Conservation (phyloP, 2,329 filamentous ascomycete genomes). For the Coleophoma crateriformis region DNA sequence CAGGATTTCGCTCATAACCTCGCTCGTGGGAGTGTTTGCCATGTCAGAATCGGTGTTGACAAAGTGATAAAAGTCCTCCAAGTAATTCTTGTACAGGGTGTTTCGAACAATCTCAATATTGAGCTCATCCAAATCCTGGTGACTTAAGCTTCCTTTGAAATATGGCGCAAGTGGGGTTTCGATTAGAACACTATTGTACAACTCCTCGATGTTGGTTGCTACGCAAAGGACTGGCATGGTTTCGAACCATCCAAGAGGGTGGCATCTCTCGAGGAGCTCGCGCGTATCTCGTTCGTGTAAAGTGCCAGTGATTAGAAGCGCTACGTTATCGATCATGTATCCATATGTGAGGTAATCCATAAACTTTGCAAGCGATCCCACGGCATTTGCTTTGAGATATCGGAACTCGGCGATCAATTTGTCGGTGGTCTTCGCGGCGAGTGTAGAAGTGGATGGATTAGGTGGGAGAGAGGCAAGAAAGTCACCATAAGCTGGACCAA, state of each 20-base stretch:
- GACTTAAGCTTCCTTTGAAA: conserved; percentile 94
- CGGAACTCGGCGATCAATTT: conserved; percentile 97
- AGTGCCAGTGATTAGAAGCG: conserved; percentile 94
- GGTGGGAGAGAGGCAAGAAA: conserved; percentile 90
- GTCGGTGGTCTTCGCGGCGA: conserved; percentile 93
- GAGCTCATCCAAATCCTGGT: conserved; percentile 95
- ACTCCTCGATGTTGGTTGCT: conserved; percentile 95
- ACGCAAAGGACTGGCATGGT: conserved; percentile 98
- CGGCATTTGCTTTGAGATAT: conserved; percentile 90
- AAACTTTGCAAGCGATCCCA: conserved; percentile 86
- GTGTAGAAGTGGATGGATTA: conserved; percentile 91
- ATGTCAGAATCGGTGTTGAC: conserved; percentile 87
- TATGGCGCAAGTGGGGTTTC: conserved; percentile 94
- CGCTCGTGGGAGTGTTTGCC: conserved; percentile 79
- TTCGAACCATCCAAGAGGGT: conserved; percentile 97
- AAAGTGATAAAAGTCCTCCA: conserved; percentile 95
- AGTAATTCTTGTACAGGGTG: conserved; percentile 98
- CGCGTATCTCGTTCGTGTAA: conserved; percentile 95
- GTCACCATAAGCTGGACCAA: conserved; percentile 94
- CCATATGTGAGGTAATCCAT: conserved; percentile 98
- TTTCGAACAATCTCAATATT: conserved; percentile 99
- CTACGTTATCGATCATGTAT: conserved; percentile 99
- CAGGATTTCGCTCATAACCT: conserved; percentile 92
- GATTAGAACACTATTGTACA: conserved; percentile 96
- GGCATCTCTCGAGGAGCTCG: conserved; percentile 90